These are phyloP conservation scores for Crucibulum laeve DNA, from an alignment of 768 basidiomycete genomes.

Conservation along the genomic window DNA sequence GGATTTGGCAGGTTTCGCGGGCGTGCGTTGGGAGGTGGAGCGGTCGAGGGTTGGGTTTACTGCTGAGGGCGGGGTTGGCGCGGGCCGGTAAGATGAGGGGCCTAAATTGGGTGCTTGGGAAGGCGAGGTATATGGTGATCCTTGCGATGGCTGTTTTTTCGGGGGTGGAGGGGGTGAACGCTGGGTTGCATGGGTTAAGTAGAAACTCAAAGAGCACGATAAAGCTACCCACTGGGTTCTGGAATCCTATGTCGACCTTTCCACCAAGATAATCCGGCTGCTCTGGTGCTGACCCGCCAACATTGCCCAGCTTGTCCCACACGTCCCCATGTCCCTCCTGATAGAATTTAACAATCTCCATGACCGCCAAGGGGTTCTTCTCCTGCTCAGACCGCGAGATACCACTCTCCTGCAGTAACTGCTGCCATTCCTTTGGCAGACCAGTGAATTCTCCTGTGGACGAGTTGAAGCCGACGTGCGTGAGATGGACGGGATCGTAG, in stretches of 20 bases:
- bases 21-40: slow-evolving; percentile 80
- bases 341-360: slow-evolving; percentile 99
- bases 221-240: slow-evolving; percentile 48
- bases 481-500: slow-evolving; percentile 98
- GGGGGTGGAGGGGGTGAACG: slow-evolving; percentile 50
- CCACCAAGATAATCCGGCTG: slow-evolving; percentile 13
- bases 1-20: slow-evolving; percentile 44
- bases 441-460: slow-evolving; percentile 98
- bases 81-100: slow-evolving; percentile 68
- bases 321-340: slow-evolving; percentile 81
- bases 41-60: slow-evolving; percentile 75
- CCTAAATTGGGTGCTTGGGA: slow-evolving; percentile 20
- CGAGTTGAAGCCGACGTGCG: slow-evolving; percentile 98
- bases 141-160: slow-evolving; percentile 28
- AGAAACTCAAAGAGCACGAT: slow-evolving; percentile 5
- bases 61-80: slow-evolving; percentile 66
- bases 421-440: slow-evolving; percentile 98
- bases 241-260: slow-evolving; percentile 44
- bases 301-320: slow-evolving; percentile 81
- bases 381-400: slow-evolving; percentile 94
- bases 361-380: slow-evolving; percentile 95
- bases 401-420: slow-evolving; percentile 91
- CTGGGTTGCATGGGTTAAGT: slow-evolving; percentile 15
- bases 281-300: slow-evolving; percentile 31
- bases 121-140: slow-evolving; percentile 21